Evolutionary conservation across 2,329 filamentous ascomycete genomes (phyloP), one percentile per base, ranked within the genome.

Genomic region (Zalaria obscura): DNA sequence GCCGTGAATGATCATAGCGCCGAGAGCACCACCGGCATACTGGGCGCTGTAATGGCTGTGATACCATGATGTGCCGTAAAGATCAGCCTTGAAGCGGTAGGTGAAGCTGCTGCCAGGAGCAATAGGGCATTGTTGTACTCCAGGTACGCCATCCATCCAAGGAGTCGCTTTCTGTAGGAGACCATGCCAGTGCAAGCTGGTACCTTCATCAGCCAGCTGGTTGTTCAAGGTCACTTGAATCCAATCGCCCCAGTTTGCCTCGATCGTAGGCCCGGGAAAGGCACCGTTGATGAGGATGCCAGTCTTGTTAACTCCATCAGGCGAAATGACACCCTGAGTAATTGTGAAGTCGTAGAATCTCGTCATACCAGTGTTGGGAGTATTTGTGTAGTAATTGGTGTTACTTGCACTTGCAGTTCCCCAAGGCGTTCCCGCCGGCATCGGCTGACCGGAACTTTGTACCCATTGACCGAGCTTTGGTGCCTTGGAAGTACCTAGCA

Each of bases 91-190:
- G 54, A 61, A 68, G 4, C 51, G 57, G 45, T 62, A 62, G 3
- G 58, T 61, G 42, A 60, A 58, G 3, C 41, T 48, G 25, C 52
- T 43, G 4, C 59, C 57, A 1, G 60, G 60, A 1, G 61, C 55
- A n/a, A 65, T 61, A 2, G 65, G 64, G 46, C 65, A 70, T 43
- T 70, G 64, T 10, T 60, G 63, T 5, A 68, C 55, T 25, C 63
- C 61, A 36, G 65, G 65, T 33, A 65, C 66, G 34, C 69, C 69
- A 43, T 73, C 69, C 40, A 67, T 60, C 37, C 62, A 57, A 48
- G 76, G 77, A 0, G 69, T 75, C 44, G 66, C 70, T 45, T 58
- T 70, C 47, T 66, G 66, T 27, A 61, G 57, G 3, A 72, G 47
- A 5, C 68, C 69, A 11, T 38, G 36, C 68, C 68, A 67, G 18